A percentile compares a stretch with the other conserved stretches of the same genome.
phyloP scores from a whole-genome alignment of 306 rosid species.

The Gillenia trifoliata region DNA sequence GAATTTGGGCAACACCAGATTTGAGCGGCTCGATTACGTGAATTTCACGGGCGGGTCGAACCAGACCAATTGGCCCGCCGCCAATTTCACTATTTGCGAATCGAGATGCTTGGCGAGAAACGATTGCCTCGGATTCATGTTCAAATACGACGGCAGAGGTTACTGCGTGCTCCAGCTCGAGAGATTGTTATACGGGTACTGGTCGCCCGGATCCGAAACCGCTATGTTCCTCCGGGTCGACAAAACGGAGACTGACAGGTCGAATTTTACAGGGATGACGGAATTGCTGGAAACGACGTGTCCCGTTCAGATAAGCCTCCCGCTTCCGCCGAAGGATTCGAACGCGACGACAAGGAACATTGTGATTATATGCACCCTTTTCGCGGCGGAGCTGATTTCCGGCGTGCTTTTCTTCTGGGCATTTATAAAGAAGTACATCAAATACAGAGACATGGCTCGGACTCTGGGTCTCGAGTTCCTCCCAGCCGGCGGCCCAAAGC shows the following conservation, averaged over 20 bases:
- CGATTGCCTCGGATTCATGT: constrained; percentile 53
- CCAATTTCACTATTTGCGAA: constrained; percentile 42
- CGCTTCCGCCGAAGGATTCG: constrained; percentile 55
- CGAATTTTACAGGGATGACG: constrained; percentile 67
- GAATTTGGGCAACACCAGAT: constrained; percentile 10
- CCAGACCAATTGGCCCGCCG: not conserved
- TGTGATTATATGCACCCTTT: constrained; percentile 58
- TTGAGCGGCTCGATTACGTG: constrained; percentile 63
- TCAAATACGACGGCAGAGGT: constrained; percentile 53
- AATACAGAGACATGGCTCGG: constrained; percentile 90
- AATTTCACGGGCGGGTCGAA: constrained; percentile 39
- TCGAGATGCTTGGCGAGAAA: constrained; percentile 22
- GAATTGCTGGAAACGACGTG: constrained; percentile 63
- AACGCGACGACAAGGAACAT: constrained; percentile 62
- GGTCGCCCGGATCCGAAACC: constrained; percentile 69
- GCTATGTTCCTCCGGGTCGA: constrained; percentile 58
- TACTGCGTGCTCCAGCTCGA: constrained; percentile 31
- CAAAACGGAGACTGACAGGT: constrained; percentile 28
- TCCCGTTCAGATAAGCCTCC: constrained; percentile 66
- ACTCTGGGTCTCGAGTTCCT: constrained; percentile 83
- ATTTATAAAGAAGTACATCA: constrained; percentile 70
- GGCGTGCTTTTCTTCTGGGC: constrained; percentile 78
- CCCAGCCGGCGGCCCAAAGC: constrained; percentile 89
- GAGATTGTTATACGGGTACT: constrained; percentile 47
- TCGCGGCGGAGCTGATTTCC: constrained; percentile 64